These are phyloP conservation scores for Collybia mongolica DNA, from an alignment of 768 basidiomycete species.

Conservation along the genomic window DNA sequence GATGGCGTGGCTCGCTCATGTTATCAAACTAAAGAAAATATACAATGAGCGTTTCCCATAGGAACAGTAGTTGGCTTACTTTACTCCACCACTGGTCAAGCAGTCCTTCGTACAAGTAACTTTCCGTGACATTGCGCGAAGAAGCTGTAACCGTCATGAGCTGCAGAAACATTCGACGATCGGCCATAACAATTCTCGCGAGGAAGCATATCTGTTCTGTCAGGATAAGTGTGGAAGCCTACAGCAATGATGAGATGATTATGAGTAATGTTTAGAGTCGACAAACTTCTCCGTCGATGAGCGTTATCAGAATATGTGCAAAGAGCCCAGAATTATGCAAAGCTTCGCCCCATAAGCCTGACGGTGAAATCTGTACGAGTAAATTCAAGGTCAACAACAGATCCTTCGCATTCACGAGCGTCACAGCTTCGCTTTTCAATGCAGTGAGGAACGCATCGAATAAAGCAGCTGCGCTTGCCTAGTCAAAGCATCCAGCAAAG, in stretches of 20 bases:
- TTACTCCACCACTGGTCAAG: conserved; percentile 84
- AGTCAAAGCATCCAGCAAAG: background rate
- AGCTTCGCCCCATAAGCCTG: conserved; percentile 67
- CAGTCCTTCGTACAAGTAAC: conserved; percentile 59
- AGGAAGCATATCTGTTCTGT: conserved; percentile 75
- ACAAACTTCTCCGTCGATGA: conserved; percentile 71
- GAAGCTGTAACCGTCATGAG: conserved; percentile 65
- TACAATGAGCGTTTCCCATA: conserved; percentile 4
- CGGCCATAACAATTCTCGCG: conserved; percentile 68
- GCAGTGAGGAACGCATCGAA: conserved; percentile 56
- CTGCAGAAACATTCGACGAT: conserved; percentile 66
- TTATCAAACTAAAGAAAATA: conserved; percentile 69
- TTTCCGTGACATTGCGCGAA: conserved; percentile 44
- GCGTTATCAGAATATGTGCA: conserved; percentile 50
- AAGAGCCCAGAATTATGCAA: conserved; percentile 79
- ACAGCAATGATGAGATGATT: background rate
- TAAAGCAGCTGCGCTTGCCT: conserved; percentile 58
- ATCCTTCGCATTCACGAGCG: conserved; percentile 56
- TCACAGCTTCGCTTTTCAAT: conserved; percentile 43
- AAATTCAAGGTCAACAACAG: conserved; percentile 60
- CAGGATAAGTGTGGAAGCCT: conserved; percentile 45
- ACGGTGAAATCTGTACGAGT: conserved; percentile 62
- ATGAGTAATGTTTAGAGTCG: background rate
- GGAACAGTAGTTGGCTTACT: conserved; percentile 36
- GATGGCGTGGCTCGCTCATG: conserved; percentile 81